Base-by-base conservation (phyloP, 2,329 filamentous ascomycete species). In the Monosporascus cannonballus region DNA sequence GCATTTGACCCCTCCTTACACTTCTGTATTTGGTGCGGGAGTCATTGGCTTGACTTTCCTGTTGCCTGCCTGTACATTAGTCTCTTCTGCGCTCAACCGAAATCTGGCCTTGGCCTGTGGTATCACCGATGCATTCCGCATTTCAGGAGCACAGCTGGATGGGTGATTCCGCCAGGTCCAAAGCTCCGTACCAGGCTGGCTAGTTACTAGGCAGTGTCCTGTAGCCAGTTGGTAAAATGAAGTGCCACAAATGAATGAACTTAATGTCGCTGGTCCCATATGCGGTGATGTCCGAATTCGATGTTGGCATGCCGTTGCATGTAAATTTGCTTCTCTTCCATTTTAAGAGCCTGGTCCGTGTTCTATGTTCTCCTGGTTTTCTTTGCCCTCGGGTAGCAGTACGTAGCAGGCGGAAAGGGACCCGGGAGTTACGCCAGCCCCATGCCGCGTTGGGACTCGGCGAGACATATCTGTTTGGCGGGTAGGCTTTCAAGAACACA, bases 21-120 rank as follows among this genome's bases (percentile, higher is more conserved):
- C 61, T 60, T 55, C 58, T 57, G 55, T 59, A 48, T 50, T 42
- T 37, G 47, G 55, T 49, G 42, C 55, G 34, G 61, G 58, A 59
- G 44, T 61, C 63, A 63, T 63, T 63, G 6, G 46, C 22, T 62
- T 63, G 63, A 59, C 53, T 27, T 39, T 59, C 57, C 56, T 52
- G 54, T 39, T 42, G 47, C 48, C 39, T 27, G 6, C 41, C 24
- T 63, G 61, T 63, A 64, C 60, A 61, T 55, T 61, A 64, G 60
- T 59, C 59, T 44, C 47, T 56, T 36, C 54, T 62, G 54, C 56
- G 47, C 18, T 56, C 51, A 49, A 36, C 46, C 24, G 46, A 37
- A 38, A 45, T 54, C 51, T 54, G 53, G 27, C 47, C 30, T 42
- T 41, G 39, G 37, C 20, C 18, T 49, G 4, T 20, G 20, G 7